Evolutionary conservation across 345 rosid species (phyloP).

Genomic region (Stellera chamaejasme): DNA sequence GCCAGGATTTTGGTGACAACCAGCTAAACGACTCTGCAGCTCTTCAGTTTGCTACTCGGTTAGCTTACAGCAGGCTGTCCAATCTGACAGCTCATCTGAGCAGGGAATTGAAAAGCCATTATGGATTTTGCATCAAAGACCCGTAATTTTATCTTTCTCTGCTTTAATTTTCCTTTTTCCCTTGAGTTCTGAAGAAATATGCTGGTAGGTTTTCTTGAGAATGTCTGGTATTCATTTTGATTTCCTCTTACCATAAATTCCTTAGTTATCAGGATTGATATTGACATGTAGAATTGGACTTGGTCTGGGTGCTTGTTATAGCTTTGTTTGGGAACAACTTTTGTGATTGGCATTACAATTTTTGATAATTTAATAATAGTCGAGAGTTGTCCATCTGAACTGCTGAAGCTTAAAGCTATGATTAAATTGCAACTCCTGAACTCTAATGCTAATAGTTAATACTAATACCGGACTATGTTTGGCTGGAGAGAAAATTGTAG

Average conservation of each 20-base stretch:
- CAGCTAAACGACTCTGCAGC: conserved; percentile 41
- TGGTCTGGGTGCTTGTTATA: not conserved
- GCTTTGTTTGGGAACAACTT: not conserved
- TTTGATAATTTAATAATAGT: not conserved
- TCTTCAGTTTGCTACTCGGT: conserved; percentile 35
- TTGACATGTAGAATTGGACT: not conserved
- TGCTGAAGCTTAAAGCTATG: no score
- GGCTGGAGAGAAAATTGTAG: not conserved
- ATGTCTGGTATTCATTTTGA: no score
- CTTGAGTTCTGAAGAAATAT: not conserved
- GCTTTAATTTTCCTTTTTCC: not conserved
- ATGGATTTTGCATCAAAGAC: conserved; percentile 68
- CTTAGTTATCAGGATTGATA: no score
- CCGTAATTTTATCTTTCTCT: conserved; percentile 36
- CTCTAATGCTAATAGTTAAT: no score
- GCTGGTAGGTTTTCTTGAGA: not conserved
- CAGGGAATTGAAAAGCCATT: conserved; percentile 32
- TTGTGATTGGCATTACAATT: not conserved
- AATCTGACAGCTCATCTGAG: conserved; percentile 49
- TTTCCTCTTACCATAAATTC: no score
- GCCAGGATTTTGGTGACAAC: conserved; percentile 53
- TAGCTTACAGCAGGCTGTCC: conserved; percentile 36
- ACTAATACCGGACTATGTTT: not conserved
- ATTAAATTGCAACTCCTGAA: no score
- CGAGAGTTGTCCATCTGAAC: no score